Base-by-base conservation (phyloP, 306 rosid species). In the Trifolium fragiferum region DNA sequence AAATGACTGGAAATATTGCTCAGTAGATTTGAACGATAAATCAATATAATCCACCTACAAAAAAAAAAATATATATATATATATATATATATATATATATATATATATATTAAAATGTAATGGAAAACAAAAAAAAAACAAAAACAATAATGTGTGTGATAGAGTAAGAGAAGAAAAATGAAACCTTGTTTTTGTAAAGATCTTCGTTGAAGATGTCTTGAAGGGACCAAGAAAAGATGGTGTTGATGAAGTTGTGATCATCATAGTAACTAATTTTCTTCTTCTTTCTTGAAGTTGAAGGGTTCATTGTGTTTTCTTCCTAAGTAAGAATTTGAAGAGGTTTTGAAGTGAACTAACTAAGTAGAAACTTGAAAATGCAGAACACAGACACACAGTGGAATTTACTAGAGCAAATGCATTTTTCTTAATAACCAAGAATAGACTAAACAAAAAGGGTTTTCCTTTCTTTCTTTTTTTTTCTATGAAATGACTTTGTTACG, bases 141-240 rank as follows among this genome's bases (percentile, higher is more conserved):
- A 4, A 5, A 3, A 1, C 0, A 7, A 4, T 44, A 30, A 44
- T 15, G 5, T 16, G 41, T 15, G 3, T 16, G 41, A 21, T 1
- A 16, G 10, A 30, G 3, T 43, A 11, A 8, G 6, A 27, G 3
- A 60, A 3, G 15, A 3, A 71, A 66, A 1, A 40, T 35, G 49
- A 12, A 68, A 88, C 92, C 92, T 81, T 27, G 63, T 73, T 20
- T 20, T 44, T 70, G 79, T 76, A 88, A 15, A 86, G 84, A 49
- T 84, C 71, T 47, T 84, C 33, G 23, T 84, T 73, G 79, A 55
- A 65, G 74, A 90, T 85, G 72, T 88, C 85, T 35, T 84, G 75
- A 7, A 90, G 70, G 7, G 96, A 81, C 96, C 93, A 90, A 21
- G 93, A 86, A 69, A 88, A 76, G 18, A 90, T 59, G 8, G 38